A percentile compares a stretch with the other conserved stretches of the same genome.
Conservation (phyloP, 352 stramenopile genomes). For the Globisporangium camurandrum region DNA sequence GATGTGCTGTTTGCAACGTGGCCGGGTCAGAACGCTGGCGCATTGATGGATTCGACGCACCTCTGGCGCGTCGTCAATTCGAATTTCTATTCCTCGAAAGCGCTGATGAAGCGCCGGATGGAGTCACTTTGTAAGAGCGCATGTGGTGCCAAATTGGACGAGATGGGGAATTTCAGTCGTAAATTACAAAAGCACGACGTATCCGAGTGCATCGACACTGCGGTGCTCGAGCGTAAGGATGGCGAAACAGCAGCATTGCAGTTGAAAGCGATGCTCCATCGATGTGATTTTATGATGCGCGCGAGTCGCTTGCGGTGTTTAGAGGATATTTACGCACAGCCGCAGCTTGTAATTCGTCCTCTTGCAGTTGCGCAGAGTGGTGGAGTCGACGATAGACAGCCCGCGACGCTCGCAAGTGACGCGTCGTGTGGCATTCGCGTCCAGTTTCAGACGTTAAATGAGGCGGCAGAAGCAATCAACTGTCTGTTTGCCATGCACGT, state of each 20-base stretch:
- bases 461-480: slow-evolving; percentile 21
- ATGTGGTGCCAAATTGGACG: slow-evolving; percentile 59
- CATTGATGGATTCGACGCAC: slow-evolving; percentile 63
- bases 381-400: no score
- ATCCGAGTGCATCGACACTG: slow-evolving; percentile 52
- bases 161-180: slow-evolving; percentile 45
- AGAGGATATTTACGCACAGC: slow-evolving; percentile 38
- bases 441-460: no score
- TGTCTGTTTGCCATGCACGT: slow-evolving; percentile 38
- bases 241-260: slow-evolving; percentile 18
- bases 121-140: slow-evolving; percentile 59
- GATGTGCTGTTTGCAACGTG: slow-evolving; percentile 80
- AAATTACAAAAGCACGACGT: slow-evolving; percentile 33
- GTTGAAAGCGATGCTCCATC: slow-evolving; percentile 50
- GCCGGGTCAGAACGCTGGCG: slow-evolving; percentile 62
- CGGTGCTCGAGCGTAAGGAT: slow-evolving; percentile 42
- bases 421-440: slow-evolving; percentile 20
- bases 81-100: slow-evolving; percentile 60
- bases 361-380: no score
- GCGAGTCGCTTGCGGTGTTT: slow-evolving; percentile 53
- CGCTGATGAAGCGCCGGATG: slow-evolving; percentile 62
- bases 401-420: background rate
- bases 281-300: slow-evolving; percentile 79
- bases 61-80: slow-evolving; percentile 71
- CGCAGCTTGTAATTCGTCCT: no score